phyloP scores from a whole-genome alignment of 192 early-diverging fungal species.

The Backusella tarrabulga region DNA sequence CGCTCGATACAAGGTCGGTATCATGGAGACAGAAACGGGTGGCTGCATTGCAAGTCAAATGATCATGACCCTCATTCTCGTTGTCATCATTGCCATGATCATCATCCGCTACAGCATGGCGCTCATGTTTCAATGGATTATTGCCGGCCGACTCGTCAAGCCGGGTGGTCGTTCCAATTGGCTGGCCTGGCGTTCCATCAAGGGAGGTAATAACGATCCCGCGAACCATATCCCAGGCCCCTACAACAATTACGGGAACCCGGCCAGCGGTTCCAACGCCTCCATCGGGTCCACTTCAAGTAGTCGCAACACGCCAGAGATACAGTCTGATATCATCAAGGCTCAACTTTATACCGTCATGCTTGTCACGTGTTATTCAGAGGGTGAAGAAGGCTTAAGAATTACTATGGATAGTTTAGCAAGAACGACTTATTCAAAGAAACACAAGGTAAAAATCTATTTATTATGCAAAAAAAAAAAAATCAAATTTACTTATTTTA shows the following conservation, averaged over 20 bases:
- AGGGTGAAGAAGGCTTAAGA: slow-evolving; percentile 76
- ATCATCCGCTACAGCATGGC: slow-evolving; percentile 63
- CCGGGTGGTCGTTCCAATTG: slow-evolving; percentile 51
- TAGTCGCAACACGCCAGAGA: background rate
- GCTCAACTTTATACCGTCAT: slow-evolving; percentile 67
- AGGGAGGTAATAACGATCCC: slow-evolving; percentile 34
- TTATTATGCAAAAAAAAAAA: slow-evolving; percentile 55
- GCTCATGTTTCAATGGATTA: slow-evolving; percentile 57
- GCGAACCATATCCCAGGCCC: slow-evolving; percentile 33
- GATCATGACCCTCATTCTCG: slow-evolving; percentile 56
- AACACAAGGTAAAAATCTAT: slow-evolving; percentile 61
- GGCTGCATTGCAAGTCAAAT: slow-evolving; percentile 59
- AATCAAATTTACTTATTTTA: slow-evolving; percentile 50
- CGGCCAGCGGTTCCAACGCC: background rate
- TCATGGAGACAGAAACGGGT: slow-evolving; percentile 55
- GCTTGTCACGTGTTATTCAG: slow-evolving; percentile 92
- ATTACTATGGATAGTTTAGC: slow-evolving; percentile 88
- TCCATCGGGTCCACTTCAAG: slow-evolving; percentile 11
- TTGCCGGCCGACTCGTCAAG: slow-evolving; percentile 54
- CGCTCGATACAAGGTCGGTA: slow-evolving; percentile 48
- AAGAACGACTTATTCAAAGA: slow-evolving; percentile 74
- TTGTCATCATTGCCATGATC: slow-evolving; percentile 58
- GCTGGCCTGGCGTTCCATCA: slow-evolving; percentile 43
- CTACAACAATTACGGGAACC: slow-evolving; percentile 22
- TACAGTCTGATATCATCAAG: slow-evolving; percentile 31